Evolutionary conservation across 306 rosid genomes (phyloP), one percentile per base, ranked within the genome.

Genomic region (Vicia sativa): DNA sequence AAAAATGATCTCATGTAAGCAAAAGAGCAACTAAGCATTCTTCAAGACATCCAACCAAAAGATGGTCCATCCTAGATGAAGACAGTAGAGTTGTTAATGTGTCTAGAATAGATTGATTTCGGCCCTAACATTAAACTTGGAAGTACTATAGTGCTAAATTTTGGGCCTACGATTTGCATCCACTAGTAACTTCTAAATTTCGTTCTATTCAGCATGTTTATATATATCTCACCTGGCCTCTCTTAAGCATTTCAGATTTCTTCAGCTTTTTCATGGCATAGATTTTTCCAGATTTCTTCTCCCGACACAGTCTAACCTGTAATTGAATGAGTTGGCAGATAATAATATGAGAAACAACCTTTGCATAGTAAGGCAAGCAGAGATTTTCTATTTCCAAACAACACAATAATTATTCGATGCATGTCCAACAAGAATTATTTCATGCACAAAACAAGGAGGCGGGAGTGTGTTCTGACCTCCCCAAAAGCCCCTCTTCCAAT

Each of bases 401-500:
- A 52, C 31, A 10, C 18, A 50, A 53, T 19, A 76, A 50, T 55
- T 16, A 71, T 39, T 19, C 26, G 70, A 50, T 65, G 60, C 61
- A 49, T 65, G 50, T 38, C 68, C 68, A 77, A 65, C 68, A 23
- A 56, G 62, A 42, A 71, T 2, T 68, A 5, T 64, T 70, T 74
- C 56, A 71, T 67, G 67, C 55, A 73, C 28, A 13, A 56, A 60
- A 54, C 64, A 18, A 15, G 54, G 39, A 43, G 23, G 48, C 15
- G 45, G 85, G 66, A 66, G 67, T 48, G 12, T 60, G 70, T 72
- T 75, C 96, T 76, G 71, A 93, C 98, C 95, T 93, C 98, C 72
- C 98, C 97, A 85, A 77, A 93, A 54, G 98, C 97, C 66, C 98
- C 98, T 78, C 98, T 86, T 70, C 98, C 98, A 79, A 93, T 93